phyloP scores from a whole-genome alignment of 257 asterid genomes.

The Penstemon davidsonii region DNA sequence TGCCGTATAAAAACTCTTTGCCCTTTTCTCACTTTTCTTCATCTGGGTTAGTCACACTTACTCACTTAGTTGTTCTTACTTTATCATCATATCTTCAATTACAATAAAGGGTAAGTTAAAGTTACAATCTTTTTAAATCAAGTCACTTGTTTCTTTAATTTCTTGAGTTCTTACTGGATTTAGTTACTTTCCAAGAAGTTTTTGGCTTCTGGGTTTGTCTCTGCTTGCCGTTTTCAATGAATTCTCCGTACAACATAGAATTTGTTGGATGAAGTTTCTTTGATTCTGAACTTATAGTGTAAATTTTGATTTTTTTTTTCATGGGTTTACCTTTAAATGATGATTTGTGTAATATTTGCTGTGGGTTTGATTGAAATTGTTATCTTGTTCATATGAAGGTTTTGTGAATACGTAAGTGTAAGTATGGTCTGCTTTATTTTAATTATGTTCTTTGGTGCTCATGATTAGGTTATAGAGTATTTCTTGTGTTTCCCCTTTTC shows the following conservation, averaged over 20 bases:
- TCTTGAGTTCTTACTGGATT: not conserved
- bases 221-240: not conserved
- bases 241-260: too few species aligned
- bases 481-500: not conserved
- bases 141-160: not conserved
- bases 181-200: slow-evolving; percentile 3
- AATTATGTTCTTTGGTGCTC: not conserved
- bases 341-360: slow-evolving; percentile 3
- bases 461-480: not conserved
- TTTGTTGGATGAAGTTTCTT: too few species aligned
- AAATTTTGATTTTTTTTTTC: not conserved
- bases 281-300: too few species aligned
- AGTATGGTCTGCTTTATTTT: slow-evolving; percentile 4
- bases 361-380: slow-evolving; percentile 3
- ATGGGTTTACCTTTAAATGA: not conserved
- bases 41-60: not conserved
- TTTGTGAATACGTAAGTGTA: not conserved
- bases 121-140: slow-evolving; percentile 5
- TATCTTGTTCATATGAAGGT: not conserved
- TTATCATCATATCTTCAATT: not conserved
- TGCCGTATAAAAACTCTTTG: not conserved
- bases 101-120: not conserved
- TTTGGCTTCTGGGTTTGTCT: slow-evolving; percentile 26
- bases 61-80: not conserved
- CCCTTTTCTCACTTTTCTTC: not conserved